phyloP scores from a whole-genome alignment of 2,329 filamentous ascomycete genomes.

The Hysterium pulicare region DNA sequence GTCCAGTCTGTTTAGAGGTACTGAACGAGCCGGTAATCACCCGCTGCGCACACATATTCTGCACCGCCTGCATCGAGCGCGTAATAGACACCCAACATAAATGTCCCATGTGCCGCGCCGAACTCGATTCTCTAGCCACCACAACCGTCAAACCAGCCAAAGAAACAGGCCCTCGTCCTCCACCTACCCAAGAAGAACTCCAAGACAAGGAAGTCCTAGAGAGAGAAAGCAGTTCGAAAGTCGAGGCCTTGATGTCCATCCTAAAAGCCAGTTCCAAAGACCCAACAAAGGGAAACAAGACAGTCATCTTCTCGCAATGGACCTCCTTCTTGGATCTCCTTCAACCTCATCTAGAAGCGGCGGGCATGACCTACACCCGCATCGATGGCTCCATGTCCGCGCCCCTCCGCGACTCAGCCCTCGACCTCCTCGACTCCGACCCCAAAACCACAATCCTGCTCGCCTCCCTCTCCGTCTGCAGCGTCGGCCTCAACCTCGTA shows the following conservation, averaged over 20 bases:
- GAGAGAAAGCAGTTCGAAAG: conserved; percentile 68
- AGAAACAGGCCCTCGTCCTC: conserved; percentile 38
- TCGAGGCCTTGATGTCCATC: conserved; percentile 73
- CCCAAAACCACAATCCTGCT: conserved; percentile 70
- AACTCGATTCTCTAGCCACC: conserved; percentile 47
- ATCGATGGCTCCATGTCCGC: conserved; percentile 80
- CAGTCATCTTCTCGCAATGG: conserved; percentile 76
- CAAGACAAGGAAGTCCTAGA: conserved; percentile 56
- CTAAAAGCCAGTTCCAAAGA: conserved; percentile 66
- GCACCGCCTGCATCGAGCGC: conserved; percentile 67
- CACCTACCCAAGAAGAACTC: conserved; percentile 20
- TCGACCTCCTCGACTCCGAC: conserved; percentile 65
- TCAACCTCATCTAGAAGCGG: conserved; percentile 61
- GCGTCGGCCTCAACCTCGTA: conserved; percentile 81
- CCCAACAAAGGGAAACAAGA: conserved; percentile 55
- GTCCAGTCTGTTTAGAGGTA: conserved; percentile 73
- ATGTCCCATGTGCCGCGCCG: conserved; percentile 79
- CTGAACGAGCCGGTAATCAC: conserved; percentile 76
- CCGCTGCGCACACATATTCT: conserved; percentile 78
- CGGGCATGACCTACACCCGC: conserved; percentile 63
- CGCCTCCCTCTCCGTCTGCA: conserved; percentile 76
- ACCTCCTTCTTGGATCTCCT: conserved; percentile 71
- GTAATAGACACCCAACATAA: conserved; percentile 73
- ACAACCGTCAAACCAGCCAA: conserved; percentile 65
- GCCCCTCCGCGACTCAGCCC: conserved; percentile 66